Evolutionary conservation across 306 rosid species (phyloP).

Genomic region (Alnus rubra): DNA sequence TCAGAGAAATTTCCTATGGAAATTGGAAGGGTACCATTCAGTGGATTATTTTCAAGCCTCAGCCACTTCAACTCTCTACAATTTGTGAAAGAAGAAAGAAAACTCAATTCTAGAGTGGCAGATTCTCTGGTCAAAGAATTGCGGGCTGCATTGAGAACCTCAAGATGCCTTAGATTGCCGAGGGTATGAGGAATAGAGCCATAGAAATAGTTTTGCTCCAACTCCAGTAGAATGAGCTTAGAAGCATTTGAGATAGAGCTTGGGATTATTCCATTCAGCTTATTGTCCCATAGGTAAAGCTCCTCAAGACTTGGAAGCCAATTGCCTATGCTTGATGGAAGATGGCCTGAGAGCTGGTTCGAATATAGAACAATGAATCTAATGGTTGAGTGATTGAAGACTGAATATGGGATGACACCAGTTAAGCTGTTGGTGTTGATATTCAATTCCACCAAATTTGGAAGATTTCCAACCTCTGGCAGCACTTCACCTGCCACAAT

Average conservation of each 20-base stretch:
- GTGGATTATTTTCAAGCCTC: background rate
- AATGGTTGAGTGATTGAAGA: background rate
- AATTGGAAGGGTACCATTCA: background rate
- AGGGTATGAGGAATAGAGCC: background rate
- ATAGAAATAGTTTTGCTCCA: background rate
- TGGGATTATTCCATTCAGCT: background rate
- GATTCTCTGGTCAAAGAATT: background rate
- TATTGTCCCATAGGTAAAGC: background rate
- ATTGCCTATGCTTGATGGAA: background rate
- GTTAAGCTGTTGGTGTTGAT: background rate
- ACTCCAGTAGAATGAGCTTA: background rate
- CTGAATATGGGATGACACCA: background rate
- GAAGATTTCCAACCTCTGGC: background rate
- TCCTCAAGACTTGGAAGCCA: background rate
- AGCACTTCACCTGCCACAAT: background rate
- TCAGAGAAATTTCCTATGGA: background rate
- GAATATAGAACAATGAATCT: background rate
- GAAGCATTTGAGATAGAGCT: background rate
- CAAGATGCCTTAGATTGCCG: background rate
- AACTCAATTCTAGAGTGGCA: background rate
- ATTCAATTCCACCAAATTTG: background rate
- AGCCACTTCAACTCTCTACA: background rate
- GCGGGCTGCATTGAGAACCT: background rate
- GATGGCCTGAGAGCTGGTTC: background rate
- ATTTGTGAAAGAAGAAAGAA: background rate